These are phyloP conservation scores for Solanum virginianum DNA, from an alignment of 257 asterid genomes.

Conservation along the genomic window DNA sequence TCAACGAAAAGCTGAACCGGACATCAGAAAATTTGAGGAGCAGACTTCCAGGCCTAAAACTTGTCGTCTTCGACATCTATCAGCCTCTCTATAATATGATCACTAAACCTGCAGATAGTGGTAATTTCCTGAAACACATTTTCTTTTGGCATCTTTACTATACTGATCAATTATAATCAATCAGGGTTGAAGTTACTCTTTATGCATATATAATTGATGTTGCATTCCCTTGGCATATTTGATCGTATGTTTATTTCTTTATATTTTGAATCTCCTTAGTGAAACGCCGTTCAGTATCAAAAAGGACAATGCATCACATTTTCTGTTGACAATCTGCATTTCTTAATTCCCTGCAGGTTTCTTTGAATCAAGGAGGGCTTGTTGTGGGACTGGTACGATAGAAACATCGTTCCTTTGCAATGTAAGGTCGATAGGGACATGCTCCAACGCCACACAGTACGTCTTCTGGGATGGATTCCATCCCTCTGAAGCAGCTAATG, in stretches of 20 bases:
- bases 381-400: conserved; percentile 64
- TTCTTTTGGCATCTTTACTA: not conserved
- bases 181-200: no score
- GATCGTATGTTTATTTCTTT: no score
- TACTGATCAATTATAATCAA: not conserved
- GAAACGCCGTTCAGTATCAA: no score
- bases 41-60: conserved; percentile 46
- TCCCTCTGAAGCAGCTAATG: conserved; percentile 60
- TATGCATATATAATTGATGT: no score
- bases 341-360: conserved; percentile 28
- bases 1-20: conserved; percentile 47
- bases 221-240: no score
- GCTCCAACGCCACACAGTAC: conserved; percentile 61
- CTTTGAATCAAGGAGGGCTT: conserved; percentile 62
- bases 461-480: conserved; percentile 86
- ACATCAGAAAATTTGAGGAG: conserved; percentile 47
- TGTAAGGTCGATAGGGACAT: conserved; percentile 56
- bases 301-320: not conserved
- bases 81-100: conserved; percentile 50
- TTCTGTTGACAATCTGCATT: not conserved
- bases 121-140: conserved; percentile 15
- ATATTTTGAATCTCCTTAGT: no score
- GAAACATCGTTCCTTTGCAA: conserved; percentile 67
- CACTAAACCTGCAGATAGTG: conserved; percentile 34
- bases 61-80: conserved; percentile 72